These are phyloP conservation scores for Trypanosoma brucei DNA, from an alignment of 208 protist genomes.

Conservation along the genomic window DNA sequence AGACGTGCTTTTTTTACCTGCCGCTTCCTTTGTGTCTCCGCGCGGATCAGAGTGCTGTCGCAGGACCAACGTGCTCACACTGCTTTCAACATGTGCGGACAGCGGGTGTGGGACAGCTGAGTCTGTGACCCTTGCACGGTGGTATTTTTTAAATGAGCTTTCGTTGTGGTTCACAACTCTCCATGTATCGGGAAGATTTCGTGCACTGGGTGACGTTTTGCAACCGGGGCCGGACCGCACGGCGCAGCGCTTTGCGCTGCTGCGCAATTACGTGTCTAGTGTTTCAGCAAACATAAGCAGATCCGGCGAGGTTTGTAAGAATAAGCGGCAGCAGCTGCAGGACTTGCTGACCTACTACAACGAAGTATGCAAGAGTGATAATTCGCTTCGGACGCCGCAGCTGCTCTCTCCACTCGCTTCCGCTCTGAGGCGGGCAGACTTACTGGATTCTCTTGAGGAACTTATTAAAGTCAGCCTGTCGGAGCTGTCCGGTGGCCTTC, in stretches of 20 bases:
- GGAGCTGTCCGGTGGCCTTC: conserved; percentile 2
- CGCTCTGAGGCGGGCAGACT: conserved; percentile 4
- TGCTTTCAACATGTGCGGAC: conserved; percentile 5
- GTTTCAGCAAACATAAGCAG: conserved; percentile 1
- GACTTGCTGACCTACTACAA: conserved; percentile 20
- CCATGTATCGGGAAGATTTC: conserved; percentile 2
- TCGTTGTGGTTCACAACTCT: conserved; percentile 16
- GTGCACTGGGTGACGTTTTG: conserved; percentile 3
- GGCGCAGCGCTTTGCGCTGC: conserved; percentile 4
- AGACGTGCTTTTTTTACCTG: conserved; percentile 23
- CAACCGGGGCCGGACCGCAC: neutral
- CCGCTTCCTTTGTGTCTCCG: conserved; percentile 3
- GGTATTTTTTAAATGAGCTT: conserved; percentile 17
- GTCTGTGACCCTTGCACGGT: neutral
- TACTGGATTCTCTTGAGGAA: conserved; percentile 10
- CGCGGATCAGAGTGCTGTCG: neutral
- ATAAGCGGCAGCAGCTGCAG: conserved; percentile 1
- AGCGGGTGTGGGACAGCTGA: neutral
- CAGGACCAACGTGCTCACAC: neutral
- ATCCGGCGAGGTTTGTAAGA: neutral
- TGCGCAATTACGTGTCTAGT: conserved; percentile 12
- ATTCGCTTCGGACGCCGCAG: conserved; percentile 19
- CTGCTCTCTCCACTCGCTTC: conserved; percentile 16
- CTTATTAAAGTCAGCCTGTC: conserved; percentile 12
- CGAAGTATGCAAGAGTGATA: conserved; percentile 6